Base-by-base conservation (phyloP, 2,329 filamentous ascomycete species). In the Fusarium anthophilum region DNA sequence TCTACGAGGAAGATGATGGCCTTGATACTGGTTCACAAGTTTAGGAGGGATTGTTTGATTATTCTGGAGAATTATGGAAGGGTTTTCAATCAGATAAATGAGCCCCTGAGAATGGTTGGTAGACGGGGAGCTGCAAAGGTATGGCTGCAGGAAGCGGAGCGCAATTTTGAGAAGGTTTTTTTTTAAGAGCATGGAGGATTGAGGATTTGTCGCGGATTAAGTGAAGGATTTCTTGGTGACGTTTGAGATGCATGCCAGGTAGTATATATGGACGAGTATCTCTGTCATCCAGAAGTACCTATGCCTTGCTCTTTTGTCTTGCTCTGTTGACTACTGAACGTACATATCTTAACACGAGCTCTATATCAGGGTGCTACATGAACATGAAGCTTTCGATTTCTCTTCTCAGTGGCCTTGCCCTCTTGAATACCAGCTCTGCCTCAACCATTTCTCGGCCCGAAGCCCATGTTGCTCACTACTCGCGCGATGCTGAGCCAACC, bases 331-430 rank as follows among this genome's bases (percentile, higher is more conserved):
- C 61, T 30, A 22, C 44, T 30, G 32, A 18, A 28, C 30, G 38
- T n/a, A 13, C 24, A 18, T 47, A 38, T 39, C 17, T 63, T 66
- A 58, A 61, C 57, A 26, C 63, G 60, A 50, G 59, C 37, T 66
- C 59, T 53, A 51, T 26, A 43, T 43, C 48, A 22, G 24, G 20
- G 35, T 13, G 20, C 14, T 44, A 26, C 18, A 39, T 48, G 17
- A 66, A n/a, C 47, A 78, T 78, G 77, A 76, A 67, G 51, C 51
- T 79, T 68, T 67, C 73, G 22, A 32, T 64, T 38, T 59, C 69
- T 28, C 44, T 71, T 47, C 41, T 76, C 32, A 41, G 58, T 22
- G 41, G 68, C 41, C 37, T 72, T 39, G 26, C 58, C 56, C 35
- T 78, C 44, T 50, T 70, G 54, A 43, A 63, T 15, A 26, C 38